phyloP scores from a whole-genome alignment of 1,284 basidiomycete genomes.

The Inonotus obliquus region DNA sequence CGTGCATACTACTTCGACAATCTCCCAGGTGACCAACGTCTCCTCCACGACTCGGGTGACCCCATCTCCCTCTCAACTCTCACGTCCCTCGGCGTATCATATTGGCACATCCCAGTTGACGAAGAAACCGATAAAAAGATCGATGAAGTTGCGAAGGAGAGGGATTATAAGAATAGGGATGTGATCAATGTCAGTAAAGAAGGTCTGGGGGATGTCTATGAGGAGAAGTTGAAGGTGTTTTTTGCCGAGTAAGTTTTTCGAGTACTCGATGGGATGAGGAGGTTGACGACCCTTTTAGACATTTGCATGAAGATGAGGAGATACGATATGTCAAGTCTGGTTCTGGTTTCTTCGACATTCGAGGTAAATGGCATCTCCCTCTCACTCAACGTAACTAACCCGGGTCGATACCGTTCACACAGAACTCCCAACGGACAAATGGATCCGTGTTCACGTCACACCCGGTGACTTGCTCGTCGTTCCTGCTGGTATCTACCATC shows the following conservation, averaged over 20 bases:
- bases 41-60: constrained; percentile 65
- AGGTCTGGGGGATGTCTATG: constrained; percentile 74
- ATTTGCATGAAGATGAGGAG: constrained; percentile 90
- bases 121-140: constrained; percentile 45
- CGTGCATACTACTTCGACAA: constrained; percentile 81
- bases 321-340: constrained; percentile 82
- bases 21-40: constrained; percentile 69
- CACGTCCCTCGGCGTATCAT: constrained; percentile 51
- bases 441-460: constrained; percentile 69
- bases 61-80: constrained; percentile 49
- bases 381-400: constrained; percentile 18
- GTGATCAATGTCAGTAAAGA: constrained; percentile 69
- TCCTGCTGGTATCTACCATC: constrained; percentile 80
- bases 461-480: constrained; percentile 72
- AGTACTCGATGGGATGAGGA: neutral
- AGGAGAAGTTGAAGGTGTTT: constrained; percentile 73
- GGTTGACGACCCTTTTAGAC: constrained; percentile 52
- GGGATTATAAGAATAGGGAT: constrained; percentile 77
- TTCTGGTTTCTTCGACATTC: constrained; percentile 81
- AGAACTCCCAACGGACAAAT: constrained; percentile 55
- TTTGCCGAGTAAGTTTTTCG: constrained; percentile 68
- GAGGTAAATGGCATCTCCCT: constrained; percentile 49
- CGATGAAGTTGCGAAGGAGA: constrained; percentile 56
- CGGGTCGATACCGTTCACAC: no score
- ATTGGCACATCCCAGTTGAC: constrained; percentile 54